phyloP scores from a whole-genome alignment of 192 early-diverging fungal species.

The Podila epigama region DNA sequence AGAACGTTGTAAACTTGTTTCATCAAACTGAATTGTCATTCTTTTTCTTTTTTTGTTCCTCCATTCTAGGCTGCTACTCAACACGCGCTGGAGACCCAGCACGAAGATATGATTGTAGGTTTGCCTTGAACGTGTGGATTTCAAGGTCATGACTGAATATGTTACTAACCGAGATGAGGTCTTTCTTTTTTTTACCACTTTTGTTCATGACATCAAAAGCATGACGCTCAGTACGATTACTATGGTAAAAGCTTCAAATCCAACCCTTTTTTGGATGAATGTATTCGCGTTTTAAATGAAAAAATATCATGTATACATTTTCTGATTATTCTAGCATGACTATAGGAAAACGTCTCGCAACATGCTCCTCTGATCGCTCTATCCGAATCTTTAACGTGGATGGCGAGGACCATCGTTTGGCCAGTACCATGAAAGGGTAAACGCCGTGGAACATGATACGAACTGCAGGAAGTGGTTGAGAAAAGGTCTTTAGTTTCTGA shows the following conservation, averaged over 20 bases:
- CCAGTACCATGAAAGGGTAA: constrained; percentile 79
- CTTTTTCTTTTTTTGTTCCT: neutral
- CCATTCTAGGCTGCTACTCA: constrained; percentile 40
- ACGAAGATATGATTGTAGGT: constrained; percentile 89
- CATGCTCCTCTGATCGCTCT: constrained; percentile 95
- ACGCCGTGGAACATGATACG: neutral
- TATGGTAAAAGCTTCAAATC: constrained; percentile 35
- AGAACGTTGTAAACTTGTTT: no score
- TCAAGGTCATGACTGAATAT: neutral
- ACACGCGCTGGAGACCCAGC: constrained; percentile 82
- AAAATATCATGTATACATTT: neutral
- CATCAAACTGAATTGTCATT: neutral
- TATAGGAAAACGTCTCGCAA: constrained; percentile 89
- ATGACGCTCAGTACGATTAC: constrained; percentile 71
- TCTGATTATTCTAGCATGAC: constrained; percentile 62
- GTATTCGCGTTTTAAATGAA: neutral
- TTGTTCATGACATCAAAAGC: constrained; percentile 41
- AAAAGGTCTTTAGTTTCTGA: neutral
- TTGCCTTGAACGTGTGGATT: constrained; percentile 5
- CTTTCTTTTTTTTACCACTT: neutral
- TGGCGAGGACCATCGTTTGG: constrained; percentile 69
- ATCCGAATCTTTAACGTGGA: constrained; percentile 94
- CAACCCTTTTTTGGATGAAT: neutral
- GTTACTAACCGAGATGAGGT: neutral
- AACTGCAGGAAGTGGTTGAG: neutral